phyloP scores from a whole-genome alignment of 805 yeast species.

The Yamadazyma phyllophila region DNA sequence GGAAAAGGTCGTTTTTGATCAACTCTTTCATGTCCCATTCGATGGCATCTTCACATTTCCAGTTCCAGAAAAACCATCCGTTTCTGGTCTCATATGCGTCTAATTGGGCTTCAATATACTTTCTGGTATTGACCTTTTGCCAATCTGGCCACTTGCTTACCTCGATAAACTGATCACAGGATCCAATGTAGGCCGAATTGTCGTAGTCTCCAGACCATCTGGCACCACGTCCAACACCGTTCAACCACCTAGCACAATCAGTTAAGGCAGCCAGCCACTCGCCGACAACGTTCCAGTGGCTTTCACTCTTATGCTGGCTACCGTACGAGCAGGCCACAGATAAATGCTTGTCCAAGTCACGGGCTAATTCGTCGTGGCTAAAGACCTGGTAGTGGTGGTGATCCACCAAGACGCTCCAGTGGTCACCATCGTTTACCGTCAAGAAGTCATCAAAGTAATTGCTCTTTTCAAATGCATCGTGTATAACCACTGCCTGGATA shows the following conservation, averaged over 20 bases:
- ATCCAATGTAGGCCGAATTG: slow-evolving; percentile 47
- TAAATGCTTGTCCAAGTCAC: slow-evolving; percentile 62
- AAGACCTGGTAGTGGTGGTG: slow-evolving; percentile 93
- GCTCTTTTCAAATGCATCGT: slow-evolving; percentile 72
- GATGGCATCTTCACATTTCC: slow-evolving; percentile 78
- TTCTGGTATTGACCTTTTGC: slow-evolving; percentile 57
- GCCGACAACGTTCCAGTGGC: slow-evolving; percentile 77
- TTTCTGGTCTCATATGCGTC: slow-evolving; percentile 69
- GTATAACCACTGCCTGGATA: slow-evolving; percentile 60
- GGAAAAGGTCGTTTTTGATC: slow-evolving; percentile 61
- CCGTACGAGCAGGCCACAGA: slow-evolving; percentile 33
- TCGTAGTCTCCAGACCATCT: slow-evolving; percentile 67
- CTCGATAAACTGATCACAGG: slow-evolving; percentile 48
- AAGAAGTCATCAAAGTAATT: slow-evolving; percentile 64
- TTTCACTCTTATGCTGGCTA: slow-evolving; percentile 39
- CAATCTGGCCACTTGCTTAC: slow-evolving; percentile 55
- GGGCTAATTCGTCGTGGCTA: slow-evolving; percentile 56
- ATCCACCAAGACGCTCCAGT: slow-evolving; percentile 74
- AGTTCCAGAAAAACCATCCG: slow-evolving; percentile 95
- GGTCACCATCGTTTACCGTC: slow-evolving; percentile 25
- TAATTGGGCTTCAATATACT: slow-evolving; percentile 83
- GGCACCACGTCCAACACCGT: slow-evolving; percentile 82
- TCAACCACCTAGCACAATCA: slow-evolving; percentile 86
- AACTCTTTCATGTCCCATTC: slow-evolving; percentile 85
- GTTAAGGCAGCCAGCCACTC: slow-evolving; percentile 93